These are phyloP conservation scores for Dalbergia cultrata DNA, from an alignment of 306 rosid genomes.

Conservation along the genomic window DNA sequence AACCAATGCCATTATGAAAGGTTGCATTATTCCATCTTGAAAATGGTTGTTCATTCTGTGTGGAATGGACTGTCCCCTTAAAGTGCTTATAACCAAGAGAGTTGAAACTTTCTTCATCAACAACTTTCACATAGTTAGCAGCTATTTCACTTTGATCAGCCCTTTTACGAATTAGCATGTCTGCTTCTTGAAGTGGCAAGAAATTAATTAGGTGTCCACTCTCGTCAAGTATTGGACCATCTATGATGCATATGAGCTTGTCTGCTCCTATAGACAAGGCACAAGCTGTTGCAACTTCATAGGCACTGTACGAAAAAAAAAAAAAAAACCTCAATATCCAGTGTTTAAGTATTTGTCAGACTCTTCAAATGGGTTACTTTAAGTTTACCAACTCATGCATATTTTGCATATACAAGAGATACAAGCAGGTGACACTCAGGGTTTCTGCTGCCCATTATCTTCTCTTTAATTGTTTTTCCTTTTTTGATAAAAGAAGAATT, in stretches of 20 bases:
- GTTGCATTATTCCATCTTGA: conserved; percentile 54
- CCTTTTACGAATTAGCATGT: conserved; percentile 80
- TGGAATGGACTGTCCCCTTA: conserved; percentile 52
- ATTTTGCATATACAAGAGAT: conserved; percentile 3
- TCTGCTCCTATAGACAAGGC: conserved; percentile 95
- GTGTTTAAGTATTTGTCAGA: conserved; percentile 36
- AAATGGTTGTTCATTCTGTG: conserved; percentile 58
- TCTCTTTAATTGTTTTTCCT: not conserved
- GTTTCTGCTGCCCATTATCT: conserved; percentile 4
- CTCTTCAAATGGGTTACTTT: conserved; percentile 4
- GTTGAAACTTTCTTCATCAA: conserved; percentile 66
- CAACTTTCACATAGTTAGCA: conserved; percentile 92
- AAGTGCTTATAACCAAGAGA: conserved; percentile 47
- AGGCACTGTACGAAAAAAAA: conserved; percentile 69
- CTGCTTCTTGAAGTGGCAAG: conserved; percentile 96
- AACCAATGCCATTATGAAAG: conserved; percentile 93
- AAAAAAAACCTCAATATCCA: conserved; percentile 43
- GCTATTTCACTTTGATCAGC: conserved; percentile 95
- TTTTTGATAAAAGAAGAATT: no score
- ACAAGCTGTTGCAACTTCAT: conserved; percentile 97
- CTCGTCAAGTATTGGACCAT: conserved; percentile 94
- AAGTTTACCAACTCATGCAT: conserved; percentile 12
- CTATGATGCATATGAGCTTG: conserved; percentile 90
- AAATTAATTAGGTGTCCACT: conserved; percentile 75
- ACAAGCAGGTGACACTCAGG: conserved; percentile 33